Base-by-base conservation (phyloP, 2,329 filamentous ascomycete genomes). In the Apiospora saccharicola region DNA sequence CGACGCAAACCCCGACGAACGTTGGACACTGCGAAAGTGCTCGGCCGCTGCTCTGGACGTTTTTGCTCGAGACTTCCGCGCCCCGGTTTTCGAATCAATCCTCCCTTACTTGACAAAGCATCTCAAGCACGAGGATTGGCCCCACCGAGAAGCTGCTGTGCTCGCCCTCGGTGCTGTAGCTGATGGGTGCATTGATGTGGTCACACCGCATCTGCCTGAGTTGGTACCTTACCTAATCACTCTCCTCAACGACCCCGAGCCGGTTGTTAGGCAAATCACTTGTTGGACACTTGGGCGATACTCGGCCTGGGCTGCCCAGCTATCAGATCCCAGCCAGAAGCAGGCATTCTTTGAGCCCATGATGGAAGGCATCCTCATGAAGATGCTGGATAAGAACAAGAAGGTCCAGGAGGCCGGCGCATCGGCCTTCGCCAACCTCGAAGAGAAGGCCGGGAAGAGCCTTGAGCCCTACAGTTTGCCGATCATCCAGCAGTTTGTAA, bases 381-480 rank as follows among this genome's bases (percentile, higher is more conserved):
- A 95, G 80, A 99, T 99, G 96, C 87, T 99, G 67, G 96, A 99
- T 83, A 92, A 90, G 81, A 98, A 98, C 87, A 99, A 99, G 86
- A 95, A 96, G 81, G 96, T 99, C 0, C 96, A 99, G 81, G 96
- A 98, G 82, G 96, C 96, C 22, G 96, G 93, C 37, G 96, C 96
- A 1, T 98, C 96, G 4, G 96, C 96, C 12, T 98, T 99, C 83
- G 96, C 96, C 4, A 97, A 96, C 78, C 88, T 99, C 12, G 96
- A 98, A 82, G 96, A 98, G 81, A 97, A 97, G 82, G 94, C 96
- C 0, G 94, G 94, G 72, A 90, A 90, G 75, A 89, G 92, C 74
- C 85, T 99, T 57, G 91, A 92, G 75, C 94, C 94, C 0, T 99
- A 98, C 83, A 95, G 94, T 78, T 89, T 92, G 41, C 94, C 95